phyloP scores from a whole-genome alignment of 257 asterid genomes.

The Marsdenia floribunda region DNA sequence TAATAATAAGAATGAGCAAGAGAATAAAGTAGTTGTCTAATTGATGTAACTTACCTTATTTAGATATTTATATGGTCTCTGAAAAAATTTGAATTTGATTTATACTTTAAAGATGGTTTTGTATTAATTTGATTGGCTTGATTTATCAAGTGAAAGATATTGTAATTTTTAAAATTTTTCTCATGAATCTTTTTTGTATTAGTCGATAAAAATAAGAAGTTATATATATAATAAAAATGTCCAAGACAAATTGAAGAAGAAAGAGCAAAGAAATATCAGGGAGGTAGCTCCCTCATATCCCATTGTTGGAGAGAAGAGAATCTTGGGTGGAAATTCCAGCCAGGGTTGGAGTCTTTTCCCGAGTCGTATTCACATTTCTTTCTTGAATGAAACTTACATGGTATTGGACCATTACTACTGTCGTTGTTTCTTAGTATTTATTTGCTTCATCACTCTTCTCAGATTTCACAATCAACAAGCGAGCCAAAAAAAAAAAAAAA shows the following conservation, averaged over 20 bases:
- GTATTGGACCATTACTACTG: neutral
- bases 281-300: neutral
- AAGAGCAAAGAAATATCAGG: neutral
- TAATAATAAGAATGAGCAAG: neutral
- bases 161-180: no score
- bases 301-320: neutral
- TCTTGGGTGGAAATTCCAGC: neutral
- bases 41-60: no score
- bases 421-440: neutral
- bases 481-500: no score
- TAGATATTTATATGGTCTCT: no score
- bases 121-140: no score
- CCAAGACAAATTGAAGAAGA: neutral
- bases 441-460: neutral
- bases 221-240: no score
- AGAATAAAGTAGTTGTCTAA: no score
- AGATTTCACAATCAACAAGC: neutral
- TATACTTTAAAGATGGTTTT: no score
- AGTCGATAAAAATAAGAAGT: no score
- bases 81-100: no score
- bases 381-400: neutral
- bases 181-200: no score
- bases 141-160: no score
- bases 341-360: neutral
- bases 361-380: constrained; percentile 9